Conservation (phyloP, 2,329 filamentous ascomycete genomes). For the Alternaria arborescens region DNA sequence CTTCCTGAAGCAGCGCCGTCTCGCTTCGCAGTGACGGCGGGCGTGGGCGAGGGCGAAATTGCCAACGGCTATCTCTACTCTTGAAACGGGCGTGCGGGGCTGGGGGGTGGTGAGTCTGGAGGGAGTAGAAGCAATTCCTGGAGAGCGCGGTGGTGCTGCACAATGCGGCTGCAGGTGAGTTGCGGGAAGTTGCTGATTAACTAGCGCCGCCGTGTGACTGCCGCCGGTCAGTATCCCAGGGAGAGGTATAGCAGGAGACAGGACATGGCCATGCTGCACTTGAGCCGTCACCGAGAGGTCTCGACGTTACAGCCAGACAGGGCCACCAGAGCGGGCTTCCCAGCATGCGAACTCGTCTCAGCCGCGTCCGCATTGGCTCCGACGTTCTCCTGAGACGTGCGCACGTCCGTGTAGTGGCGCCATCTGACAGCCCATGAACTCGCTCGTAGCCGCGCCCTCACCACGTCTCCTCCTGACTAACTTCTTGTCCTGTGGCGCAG, state of each 20-base stretch:
- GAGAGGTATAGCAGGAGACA: not conserved
- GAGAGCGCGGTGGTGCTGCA: constrained; percentile 19
- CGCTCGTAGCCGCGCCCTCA: constrained; percentile 2
- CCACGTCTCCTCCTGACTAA: not conserved
- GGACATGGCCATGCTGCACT: not conserved
- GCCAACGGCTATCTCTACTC: constrained; percentile 1
- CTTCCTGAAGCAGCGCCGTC: not conserved
- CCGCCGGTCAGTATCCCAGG: constrained; percentile 1
- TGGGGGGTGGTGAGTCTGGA: not conserved
- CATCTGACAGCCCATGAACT: constrained; percentile 3
- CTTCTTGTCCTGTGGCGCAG: constrained; percentile 6
- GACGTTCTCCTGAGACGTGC: constrained; percentile 41
- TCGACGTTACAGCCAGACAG: constrained; percentile 5
- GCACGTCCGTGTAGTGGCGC: constrained; percentile 25
- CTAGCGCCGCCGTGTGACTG: constrained; percentile 17
- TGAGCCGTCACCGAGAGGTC: not conserved
- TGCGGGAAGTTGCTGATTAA: constrained; percentile 26
- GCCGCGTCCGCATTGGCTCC: constrained; percentile 28
- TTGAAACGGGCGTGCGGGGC: constrained; percentile 28
- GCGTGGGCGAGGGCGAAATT: not conserved
- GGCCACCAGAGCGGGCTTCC: constrained; percentile 20
- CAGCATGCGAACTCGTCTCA: constrained; percentile 3
- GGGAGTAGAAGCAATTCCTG: constrained; percentile 9
- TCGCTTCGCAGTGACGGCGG: not conserved
- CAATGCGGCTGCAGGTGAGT: constrained; percentile 23